These are phyloP conservation scores for Torulaspora delbrueckii DNA, from an alignment of 805 yeast species.

Conservation along the genomic window DNA sequence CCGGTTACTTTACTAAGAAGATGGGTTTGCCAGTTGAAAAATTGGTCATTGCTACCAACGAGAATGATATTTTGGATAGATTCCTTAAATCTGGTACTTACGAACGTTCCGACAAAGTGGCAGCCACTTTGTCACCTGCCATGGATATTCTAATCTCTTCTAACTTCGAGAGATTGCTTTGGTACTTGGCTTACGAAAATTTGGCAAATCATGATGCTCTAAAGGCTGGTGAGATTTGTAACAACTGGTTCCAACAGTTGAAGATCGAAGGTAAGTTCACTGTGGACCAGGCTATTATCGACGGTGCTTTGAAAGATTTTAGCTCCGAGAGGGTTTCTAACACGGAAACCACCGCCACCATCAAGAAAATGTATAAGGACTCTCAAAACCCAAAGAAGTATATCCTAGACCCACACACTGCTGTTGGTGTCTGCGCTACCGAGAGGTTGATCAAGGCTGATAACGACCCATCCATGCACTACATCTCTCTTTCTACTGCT, in stretches of 20 bases:
- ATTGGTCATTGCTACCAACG: slow-evolving; percentile 91
- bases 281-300: slow-evolving; percentile 60
- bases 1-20: slow-evolving; percentile 89
- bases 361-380: slow-evolving; percentile 58
- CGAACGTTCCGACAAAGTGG: slow-evolving; percentile 69
- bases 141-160: slow-evolving; percentile 97
- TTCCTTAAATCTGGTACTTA: slow-evolving; percentile 83
- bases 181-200: slow-evolving; percentile 84
- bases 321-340: slow-evolving; percentile 78
- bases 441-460: slow-evolving; percentile 53
- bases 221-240: slow-evolving; percentile 70
- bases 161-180: slow-evolving; percentile 91
- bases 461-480: slow-evolving; percentile 41
- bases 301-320: slow-evolving; percentile 63
- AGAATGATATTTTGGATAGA: slow-evolving; percentile 90
- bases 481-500: slow-evolving; percentile 87
- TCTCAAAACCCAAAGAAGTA: slow-evolving; percentile 56
- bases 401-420: slow-evolving; percentile 92
- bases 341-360: slow-evolving; percentile 72
- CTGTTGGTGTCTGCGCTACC: slow-evolving; percentile 86
- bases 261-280: slow-evolving; percentile 70
- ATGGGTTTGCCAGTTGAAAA: slow-evolving; percentile 92
- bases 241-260: slow-evolving; percentile 72
- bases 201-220: slow-evolving; percentile 46
- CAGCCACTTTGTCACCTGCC: slow-evolving; percentile 92